Conservation (phyloP, 768 basidiomycete genomes). For the Pisolithus albus region DNA sequence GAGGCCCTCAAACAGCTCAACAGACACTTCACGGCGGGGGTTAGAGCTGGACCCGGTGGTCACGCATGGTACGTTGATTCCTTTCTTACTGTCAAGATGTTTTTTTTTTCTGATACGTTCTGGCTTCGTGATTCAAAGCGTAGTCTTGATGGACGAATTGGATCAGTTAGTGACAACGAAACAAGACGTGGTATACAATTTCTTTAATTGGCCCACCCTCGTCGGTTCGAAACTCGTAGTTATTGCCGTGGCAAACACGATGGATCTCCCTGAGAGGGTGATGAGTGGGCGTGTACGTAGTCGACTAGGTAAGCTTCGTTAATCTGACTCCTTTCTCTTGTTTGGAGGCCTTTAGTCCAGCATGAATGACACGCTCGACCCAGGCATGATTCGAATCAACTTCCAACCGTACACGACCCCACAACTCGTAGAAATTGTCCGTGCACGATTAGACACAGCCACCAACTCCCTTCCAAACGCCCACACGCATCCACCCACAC, state of each 20-base stretch:
- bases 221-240: constrained; percentile 85
- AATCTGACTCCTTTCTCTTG: not conserved
- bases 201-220: constrained; percentile 99
- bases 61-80: constrained; percentile 67
- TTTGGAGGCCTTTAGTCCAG: not conserved
- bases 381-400: constrained; percentile 87
- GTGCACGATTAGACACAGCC: constrained; percentile 65
- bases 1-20: constrained; percentile 78
- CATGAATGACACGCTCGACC: not conserved
- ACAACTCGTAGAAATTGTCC: constrained; percentile 81
- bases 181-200: constrained; percentile 98
- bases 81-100: not conserved
- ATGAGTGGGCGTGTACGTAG: constrained; percentile 90
- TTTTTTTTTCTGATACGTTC: not conserved
- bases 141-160: constrained; percentile 97
- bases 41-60: constrained; percentile 62
- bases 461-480: constrained; percentile 40
- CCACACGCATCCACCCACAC: constrained; percentile 39
- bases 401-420: constrained; percentile 81
- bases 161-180: constrained; percentile 95
- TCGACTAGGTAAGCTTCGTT: constrained; percentile 61
- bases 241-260: constrained; percentile 95
- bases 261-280: constrained; percentile 93
- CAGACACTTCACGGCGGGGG: constrained; percentile 64
- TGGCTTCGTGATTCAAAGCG: constrained; percentile 28